A percentile compares a stretch with the other conserved stretches of the same genome.
Conservation (phyloP, 495 filamentous ascomycete species). For the Glarea lozoyensis region DNA sequence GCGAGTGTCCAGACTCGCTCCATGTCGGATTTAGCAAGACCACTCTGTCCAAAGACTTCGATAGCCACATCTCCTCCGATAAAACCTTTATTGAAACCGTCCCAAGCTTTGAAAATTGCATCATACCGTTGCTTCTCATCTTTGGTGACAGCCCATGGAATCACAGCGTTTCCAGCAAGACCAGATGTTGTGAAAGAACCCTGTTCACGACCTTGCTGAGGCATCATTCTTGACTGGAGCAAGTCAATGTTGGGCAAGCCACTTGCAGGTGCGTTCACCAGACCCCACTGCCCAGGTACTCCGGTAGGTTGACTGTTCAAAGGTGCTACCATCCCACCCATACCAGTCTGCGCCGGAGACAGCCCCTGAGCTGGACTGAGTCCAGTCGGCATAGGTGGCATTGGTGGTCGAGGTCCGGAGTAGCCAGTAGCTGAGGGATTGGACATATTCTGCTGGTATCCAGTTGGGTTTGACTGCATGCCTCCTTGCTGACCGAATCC, state of each 20-base stretch:
- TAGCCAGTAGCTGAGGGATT: constrained; percentile 52
- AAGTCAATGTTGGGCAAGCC: constrained; percentile 91
- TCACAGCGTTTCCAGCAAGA: constrained; percentile 84
- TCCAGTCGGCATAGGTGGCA: constrained; percentile 92
- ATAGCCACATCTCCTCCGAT: constrained; percentile 91
- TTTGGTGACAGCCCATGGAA: constrained; percentile 98
- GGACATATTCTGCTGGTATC: constrained; percentile 32
- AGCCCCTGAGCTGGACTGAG: constrained; percentile 50
- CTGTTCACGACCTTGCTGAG: constrained; percentile 85
- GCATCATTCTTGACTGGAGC: constrained; percentile 95
- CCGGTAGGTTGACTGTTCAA: constrained; percentile 94
- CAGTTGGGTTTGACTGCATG: constrained; percentile 51
- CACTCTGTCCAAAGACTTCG: constrained; percentile 96
- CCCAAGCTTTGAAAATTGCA: constrained; percentile 92
- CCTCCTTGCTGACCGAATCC: constrained; percentile 52
- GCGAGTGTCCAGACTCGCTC: constrained; percentile 94
- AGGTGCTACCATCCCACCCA: constrained; percentile 43
- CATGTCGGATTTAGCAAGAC: constrained; percentile 77
- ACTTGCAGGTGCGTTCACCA: constrained; percentile 86
- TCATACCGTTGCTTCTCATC: constrained; percentile 98
- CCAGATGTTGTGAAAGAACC: constrained; percentile 77
- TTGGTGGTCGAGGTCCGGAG: constrained; percentile 72
- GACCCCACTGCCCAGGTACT: constrained; percentile 91
- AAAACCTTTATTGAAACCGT: constrained; percentile 88
- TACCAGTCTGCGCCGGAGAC: constrained; percentile 52